A percentile compares a stretch with the other conserved stretches of the same genome.
phyloP scores from a whole-genome alignment of 306 rosid species.

The Dryas octopetala region DNA sequence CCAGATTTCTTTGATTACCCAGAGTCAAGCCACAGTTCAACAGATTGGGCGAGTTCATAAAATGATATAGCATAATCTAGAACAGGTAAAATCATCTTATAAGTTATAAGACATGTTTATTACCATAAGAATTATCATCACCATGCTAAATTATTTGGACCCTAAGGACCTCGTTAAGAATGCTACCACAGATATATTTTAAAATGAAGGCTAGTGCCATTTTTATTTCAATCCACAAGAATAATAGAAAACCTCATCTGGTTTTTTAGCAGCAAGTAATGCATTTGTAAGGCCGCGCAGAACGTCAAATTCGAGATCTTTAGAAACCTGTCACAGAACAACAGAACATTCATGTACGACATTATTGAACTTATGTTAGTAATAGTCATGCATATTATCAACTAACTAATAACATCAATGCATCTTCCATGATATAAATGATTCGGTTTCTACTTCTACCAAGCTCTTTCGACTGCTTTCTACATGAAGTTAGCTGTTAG shows the following conservation, averaged over 20 bases:
- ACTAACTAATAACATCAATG: background rate
- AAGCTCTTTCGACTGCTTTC: background rate
- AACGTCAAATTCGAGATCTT: slow-evolving; percentile 72
- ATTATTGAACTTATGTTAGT: background rate
- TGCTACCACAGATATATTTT: background rate
- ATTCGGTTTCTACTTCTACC: background rate
- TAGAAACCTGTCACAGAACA: slow-evolving; percentile 58
- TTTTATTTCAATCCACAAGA: slow-evolving; percentile 8
- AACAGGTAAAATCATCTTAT: background rate
- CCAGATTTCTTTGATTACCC: background rate
- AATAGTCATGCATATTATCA: background rate
- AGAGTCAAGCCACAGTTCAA: background rate
- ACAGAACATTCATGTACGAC: slow-evolving; percentile 14
- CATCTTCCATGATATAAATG: background rate
- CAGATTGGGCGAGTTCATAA: background rate
- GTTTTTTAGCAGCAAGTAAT: slow-evolving; percentile 84
- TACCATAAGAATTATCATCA: background rate
- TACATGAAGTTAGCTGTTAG: background rate
- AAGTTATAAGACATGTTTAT: background rate
- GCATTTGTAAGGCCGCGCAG: slow-evolving; percentile 80
- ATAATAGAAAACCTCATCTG: slow-evolving; percentile 71
- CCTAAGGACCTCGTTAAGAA: background rate
- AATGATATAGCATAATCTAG: background rate
- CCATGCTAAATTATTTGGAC: background rate
- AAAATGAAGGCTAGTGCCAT: background rate